Evolutionary conservation across 495 filamentous ascomycete genomes (phyloP), one percentile per base, ranked within the genome.

Genomic region (Bryoglossum gracile): DNA sequence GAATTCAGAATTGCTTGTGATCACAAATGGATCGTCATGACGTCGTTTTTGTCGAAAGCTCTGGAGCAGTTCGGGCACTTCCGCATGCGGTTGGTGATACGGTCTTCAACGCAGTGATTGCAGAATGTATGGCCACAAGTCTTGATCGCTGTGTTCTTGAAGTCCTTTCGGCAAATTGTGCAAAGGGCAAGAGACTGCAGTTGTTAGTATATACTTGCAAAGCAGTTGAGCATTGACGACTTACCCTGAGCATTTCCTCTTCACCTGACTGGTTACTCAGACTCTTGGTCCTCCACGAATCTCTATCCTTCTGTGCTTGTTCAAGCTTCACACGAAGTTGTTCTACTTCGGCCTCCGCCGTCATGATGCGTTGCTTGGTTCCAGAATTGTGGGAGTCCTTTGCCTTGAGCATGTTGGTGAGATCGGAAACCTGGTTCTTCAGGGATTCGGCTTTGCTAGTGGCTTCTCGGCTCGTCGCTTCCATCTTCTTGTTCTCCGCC

Each of bases 101-200:
- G 82, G 58, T 90, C 83, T 44, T 94, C 87, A 21, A 94, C 83
- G 60, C 92, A 98, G 21, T 80, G 76, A 56, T 77, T 80, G 77
- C 92, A 98, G 65, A 97, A 95, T 17, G 94, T 81, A 66, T 98
- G 92, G n/a, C 92, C 92, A 64, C 92, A 98, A 11, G 84, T 87
- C 62, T 89, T 89, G 56, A 98, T 75, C 14, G 82, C 83, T 1
- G 89, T 94, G 62, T 97, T 86, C 68, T 96, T 96, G 73, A 95
- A 92, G 46, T 90, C 86, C 44, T 73, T 79, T 53, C 83, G 82
- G 67, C 92, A 98, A 16, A 96, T 86, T 2, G 85, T 83, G 69
- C 92, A 98, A 32, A 91, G 77, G 14, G 88, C 87, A 65, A 96
- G 77, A 53, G 77, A 77, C 91, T 97, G 57, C 2, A 46, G 55